Evolutionary conservation across 2,329 filamentous ascomycete genomes (phyloP).

Genomic region (Lachnellula subtilissima): DNA sequence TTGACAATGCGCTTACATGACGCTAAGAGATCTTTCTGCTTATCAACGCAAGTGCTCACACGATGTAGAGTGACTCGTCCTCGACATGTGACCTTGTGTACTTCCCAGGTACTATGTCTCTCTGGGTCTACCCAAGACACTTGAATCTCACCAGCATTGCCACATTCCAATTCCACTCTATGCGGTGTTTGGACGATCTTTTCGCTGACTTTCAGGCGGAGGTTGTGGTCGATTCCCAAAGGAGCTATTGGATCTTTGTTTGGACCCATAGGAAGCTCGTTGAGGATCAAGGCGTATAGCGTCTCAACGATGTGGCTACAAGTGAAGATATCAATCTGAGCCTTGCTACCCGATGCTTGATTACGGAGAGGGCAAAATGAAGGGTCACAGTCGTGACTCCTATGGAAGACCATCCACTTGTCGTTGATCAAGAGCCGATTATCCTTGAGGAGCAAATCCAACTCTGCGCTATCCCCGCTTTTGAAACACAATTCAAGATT

Average conservation of each 20-base stretch:
- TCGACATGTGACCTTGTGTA: neutral
- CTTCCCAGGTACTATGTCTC: neutral
- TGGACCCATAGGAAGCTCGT: neutral
- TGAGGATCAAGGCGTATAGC: neutral
- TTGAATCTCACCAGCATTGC: neutral
- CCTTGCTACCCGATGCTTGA: neutral
- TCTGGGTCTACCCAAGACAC: neutral
- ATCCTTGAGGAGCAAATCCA: constrained; percentile 7
- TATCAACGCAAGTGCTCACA: neutral
- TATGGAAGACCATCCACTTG: constrained; percentile 18
- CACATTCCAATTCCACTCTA: neutral
- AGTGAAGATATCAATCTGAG: neutral
- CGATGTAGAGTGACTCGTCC: neutral
- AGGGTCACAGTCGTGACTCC: neutral
- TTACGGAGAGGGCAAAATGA: neutral
- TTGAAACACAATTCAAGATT: constrained; percentile 15
- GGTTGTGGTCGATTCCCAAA: neutral
- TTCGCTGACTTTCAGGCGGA: neutral
- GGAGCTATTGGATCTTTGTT: neutral
- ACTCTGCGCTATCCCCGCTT: constrained; percentile 11
- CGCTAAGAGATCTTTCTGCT: neutral
- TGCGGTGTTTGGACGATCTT: neutral
- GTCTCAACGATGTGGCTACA: neutral
- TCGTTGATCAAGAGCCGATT: constrained; percentile 15
- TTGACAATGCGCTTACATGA: neutral